Base-by-base conservation (phyloP, 2,329 filamentous ascomycete species). In the Arachnomyces sp. region DNA sequence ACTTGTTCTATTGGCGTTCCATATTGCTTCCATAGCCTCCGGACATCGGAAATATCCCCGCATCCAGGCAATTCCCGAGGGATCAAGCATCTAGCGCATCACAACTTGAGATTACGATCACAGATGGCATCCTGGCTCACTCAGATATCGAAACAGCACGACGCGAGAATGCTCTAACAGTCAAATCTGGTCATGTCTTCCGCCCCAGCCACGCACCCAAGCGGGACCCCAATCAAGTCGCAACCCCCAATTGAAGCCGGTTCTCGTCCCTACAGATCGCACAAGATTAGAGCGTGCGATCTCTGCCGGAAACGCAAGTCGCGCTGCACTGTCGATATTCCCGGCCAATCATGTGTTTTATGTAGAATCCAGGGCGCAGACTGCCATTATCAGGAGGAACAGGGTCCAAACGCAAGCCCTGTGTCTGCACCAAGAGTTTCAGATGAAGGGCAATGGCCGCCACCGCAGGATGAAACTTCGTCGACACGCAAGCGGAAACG, bases 221-320 rank as follows among this genome's bases (percentile, higher is more conserved):
- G 20, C 20, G 20, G 20, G 20, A 25, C 20, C 20, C 20, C 20
- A 25, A 25, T 25, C 20, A 62, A 61, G 59, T 25, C 39, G 25
- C 53, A 57, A 44, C 55, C 57, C 45, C 45, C 51, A 42, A 50
- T 66, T 45, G 65, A 64, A 43, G 59, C 63, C 34, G 63, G 63
- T 12, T 57, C 65, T 37, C 66, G 77, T 33, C 77, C 76, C 2
- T 80, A 80, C 52, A 65, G 77, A 43, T 80, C 76, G 6, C 77
- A 80, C 58, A 70, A 77, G 44, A 70, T 73, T 30, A 74, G 76
- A 36, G 77, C 77, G 7, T 81, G 77, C 58, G 61, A 75, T 38
- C 62, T 75, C 11, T 81, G 77, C 51, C 68, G 77, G 39, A 71
- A 71, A 44, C 70, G 77, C 44, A 80, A 80, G 54, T 77, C 75